Base-by-base conservation (phyloP, 768 basidiomycete species). In the Xanthoconium purpureum region DNA sequence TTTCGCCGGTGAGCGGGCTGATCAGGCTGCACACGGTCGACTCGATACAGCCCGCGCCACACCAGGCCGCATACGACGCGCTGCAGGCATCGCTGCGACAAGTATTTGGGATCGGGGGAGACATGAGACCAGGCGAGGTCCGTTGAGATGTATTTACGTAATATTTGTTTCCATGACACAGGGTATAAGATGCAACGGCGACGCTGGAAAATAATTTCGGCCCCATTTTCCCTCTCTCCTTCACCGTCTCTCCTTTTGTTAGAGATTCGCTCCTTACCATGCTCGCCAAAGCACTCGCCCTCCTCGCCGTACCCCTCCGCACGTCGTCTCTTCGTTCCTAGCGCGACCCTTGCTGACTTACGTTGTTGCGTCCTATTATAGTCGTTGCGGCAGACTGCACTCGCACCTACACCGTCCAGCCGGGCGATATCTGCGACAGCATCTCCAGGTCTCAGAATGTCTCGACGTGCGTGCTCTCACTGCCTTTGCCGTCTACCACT, bases 31-130 rank as follows among this genome's bases (percentile, higher is more conserved):
- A 93, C 65, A 75, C 75, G 46, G 75, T 93, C 47, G 81, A 91
- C 65, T 85, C 85, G n/a, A 91, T 92, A 46, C 80, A 84, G 44
- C 90, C 90, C 0, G 84, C 85, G 1, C 90, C 90, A 4, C 87
- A 89, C 63, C 77, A 83, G 47, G 80, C 84, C 0, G 85, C 85
- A 3, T 89, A 85, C 63, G 83, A 87, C 53, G 79, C 84, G 3
- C 73, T 90, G 2, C 74, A 79, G 17, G 61, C 65, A 11, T 70
- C 70, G 17, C 56, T 78, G 12, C 59, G 52, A 38, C 62, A 52
- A 7, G 39, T 63, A 15, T 71, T 72, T 29, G 70, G 70, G 0
- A 47, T 66, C 11, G 53, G 47, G 8, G 58, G 60, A 9, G 58
- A 63, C 40, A 50, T 68, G 24, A 37, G 61, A 50, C 60, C 61